Conservation (phyloP, 1,284 basidiomycete species). For the Takashimella koratensis region DNA sequence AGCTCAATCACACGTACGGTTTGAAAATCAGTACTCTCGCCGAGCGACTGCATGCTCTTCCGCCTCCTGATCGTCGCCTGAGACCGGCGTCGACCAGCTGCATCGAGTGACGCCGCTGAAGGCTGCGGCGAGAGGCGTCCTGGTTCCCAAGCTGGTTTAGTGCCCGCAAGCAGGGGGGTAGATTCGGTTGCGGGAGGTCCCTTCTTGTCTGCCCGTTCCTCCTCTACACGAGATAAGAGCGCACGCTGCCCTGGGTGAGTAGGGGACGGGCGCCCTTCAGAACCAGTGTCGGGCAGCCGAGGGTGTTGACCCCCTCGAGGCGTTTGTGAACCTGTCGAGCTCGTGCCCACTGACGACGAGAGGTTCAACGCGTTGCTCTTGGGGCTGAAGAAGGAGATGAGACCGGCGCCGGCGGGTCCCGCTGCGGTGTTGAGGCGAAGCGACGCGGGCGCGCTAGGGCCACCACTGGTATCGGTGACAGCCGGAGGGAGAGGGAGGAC, state of each 20-base stretch:
- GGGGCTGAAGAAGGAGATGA: constrained; percentile 15
- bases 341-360: constrained; percentile 1
- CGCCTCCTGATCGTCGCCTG: background rate
- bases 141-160: background rate
- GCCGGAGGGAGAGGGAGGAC: background rate
- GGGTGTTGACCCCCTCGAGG: constrained; percentile 1
- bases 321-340: constrained; percentile 11
- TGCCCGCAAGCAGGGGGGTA: background rate
- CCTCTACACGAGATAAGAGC: background rate
- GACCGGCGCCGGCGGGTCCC: constrained; percentile 3
- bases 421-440: background rate
- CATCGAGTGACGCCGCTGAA: background rate
- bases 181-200: background rate
- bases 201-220: background rate
- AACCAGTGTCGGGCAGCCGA: background rate
- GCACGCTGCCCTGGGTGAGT: background rate
- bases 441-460: background rate
- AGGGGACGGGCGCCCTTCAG: background rate
- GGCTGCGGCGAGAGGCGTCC: background rate
- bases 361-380: constrained; percentile 6
- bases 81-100: constrained; percentile 5
- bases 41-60: constrained; percentile 29
- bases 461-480: background rate
- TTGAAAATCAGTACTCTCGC: constrained; percentile 72
- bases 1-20: constrained; percentile 59